Conservation (phyloP, 2,329 filamentous ascomycete genomes). For the Aspergillus texensis region DNA sequence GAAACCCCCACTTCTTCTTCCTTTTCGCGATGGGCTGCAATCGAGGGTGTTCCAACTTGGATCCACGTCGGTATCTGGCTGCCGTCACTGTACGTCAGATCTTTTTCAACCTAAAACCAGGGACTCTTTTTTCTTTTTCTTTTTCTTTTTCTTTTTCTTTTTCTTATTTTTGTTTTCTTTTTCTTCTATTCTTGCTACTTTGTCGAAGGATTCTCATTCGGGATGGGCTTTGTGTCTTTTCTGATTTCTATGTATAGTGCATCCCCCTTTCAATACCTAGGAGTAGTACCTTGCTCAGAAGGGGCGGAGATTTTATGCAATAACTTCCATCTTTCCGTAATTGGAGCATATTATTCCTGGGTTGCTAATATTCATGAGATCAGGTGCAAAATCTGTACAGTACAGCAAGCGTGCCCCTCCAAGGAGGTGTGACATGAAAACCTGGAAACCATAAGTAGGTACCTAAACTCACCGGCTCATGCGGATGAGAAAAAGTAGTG, state of each 20-base stretch:
- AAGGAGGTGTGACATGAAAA: neutral
- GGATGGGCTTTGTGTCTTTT: neutral
- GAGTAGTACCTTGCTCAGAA: slow-evolving; percentile 1
- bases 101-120: slow-evolving; percentile 2
- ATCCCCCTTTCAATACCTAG: neutral
- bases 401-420: slow-evolving; percentile 2
- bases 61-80: slow-evolving; percentile 16
- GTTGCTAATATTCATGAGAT: neutral
- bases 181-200: neutral
- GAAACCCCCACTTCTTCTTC: slow-evolving; percentile 14
- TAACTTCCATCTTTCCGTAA: neutral
- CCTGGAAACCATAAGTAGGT: slow-evolving; percentile 1
- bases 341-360: neutral
- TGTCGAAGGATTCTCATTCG: neutral
- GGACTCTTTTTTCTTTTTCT: neutral
- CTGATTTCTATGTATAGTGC: neutral
- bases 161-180: neutral
- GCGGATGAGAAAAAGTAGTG: slow-evolving; percentile 11
- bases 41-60: slow-evolving; percentile 11
- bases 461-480: slow-evolving; percentile 10
- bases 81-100: slow-evolving; percentile 12
- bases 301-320: neutral
- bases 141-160: too few species aligned
- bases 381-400: neutral
- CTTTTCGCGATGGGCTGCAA: slow-evolving; percentile 13